Base-by-base conservation (phyloP, 139 green algal species). In the Picochlorum sp. region DNA sequence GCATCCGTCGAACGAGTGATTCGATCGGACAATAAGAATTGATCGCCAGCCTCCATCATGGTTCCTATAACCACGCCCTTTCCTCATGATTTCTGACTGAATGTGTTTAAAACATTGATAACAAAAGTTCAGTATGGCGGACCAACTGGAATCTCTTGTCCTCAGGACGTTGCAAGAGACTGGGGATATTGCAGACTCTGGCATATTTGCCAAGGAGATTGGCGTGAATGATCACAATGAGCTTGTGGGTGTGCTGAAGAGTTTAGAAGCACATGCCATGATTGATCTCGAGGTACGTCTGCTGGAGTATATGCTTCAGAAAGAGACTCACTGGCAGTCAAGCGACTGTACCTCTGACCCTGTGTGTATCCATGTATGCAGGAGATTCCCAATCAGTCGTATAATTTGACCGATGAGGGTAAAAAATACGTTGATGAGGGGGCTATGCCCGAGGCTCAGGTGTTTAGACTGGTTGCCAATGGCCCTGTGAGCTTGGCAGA, bases 231-330 rank as follows among this genome's bases (percentile, higher is more conserved):
- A 93, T 16, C 89, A 97, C 70, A 71, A 75, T 8, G 76, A 50
- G 13, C 44, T 97, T 0, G 90, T 95, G 16, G 87, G 90, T 15
- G 47, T 79, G 3, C 87, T 97, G 20, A 95, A 94, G 76, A 91
- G 80, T 21, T 69, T 97, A 34, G 32, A 82, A 14, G 67, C 87
- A 0, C 66, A 81, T 28, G 90, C 95, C 57, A 81, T 97, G 62
- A 80, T 97, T 38, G 44, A 52, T 10, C 70, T 72, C 1, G 68
- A 94, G 84, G 89, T 94, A 51, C 23, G 68, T 28, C 45, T 32
- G 14, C 3, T 16, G 15, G 57, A 20, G 38, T 61, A 24, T 58
- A 32, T 37, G 4, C 20, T 30, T 14, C 32, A 30, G 4, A 14
- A 23, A 46, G 14, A 26, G 51, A 59, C 20, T 38, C 51, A 64